phyloP scores from a whole-genome alignment of 352 stramenopile species.

The Pythium oligandrum region DNA sequence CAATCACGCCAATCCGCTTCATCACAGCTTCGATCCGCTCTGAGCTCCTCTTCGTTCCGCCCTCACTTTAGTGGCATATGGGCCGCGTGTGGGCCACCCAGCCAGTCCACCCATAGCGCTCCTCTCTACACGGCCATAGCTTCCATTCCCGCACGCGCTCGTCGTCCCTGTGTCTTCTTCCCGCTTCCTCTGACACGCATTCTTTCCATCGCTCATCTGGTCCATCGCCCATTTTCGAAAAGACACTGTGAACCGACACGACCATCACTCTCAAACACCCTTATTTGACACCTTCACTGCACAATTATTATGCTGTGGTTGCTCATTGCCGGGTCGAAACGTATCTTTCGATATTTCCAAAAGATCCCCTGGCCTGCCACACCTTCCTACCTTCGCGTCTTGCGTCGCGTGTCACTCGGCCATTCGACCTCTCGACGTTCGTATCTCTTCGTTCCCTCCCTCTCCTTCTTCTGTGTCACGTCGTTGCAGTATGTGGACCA shows the following conservation, averaged over 20 bases:
- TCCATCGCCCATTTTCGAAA: too few species aligned
- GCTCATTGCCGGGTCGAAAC: background rate
- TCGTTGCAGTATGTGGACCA: conserved; percentile 16
- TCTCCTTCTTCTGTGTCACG: background rate
- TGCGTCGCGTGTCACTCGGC: conserved; percentile 1
- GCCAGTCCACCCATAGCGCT: too few species aligned
- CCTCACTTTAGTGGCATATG: too few species aligned
- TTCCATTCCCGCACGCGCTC: too few species aligned
- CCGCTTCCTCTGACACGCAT: background rate
- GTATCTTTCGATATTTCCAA: conserved; percentile 22
- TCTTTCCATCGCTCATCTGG: conserved; percentile 6
- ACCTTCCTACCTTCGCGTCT: background rate
- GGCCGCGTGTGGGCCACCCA: too few species aligned
- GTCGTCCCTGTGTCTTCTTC: background rate
- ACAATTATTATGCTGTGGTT: background rate
- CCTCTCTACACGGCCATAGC: too few species aligned
- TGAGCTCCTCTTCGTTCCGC: too few species aligned
- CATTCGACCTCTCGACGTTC: background rate
- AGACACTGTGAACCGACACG: conserved; percentile 12
- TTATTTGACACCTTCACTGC: background rate
- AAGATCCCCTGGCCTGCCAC: conserved; percentile 11
- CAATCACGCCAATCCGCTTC: conserved; percentile 17
- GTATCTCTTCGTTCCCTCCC: background rate
- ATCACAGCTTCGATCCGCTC: conserved; percentile 5
- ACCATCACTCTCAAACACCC: conserved; percentile 14